Evolutionary conservation across 2,329 filamentous ascomycete species (phyloP), one percentile per base, ranked within the genome.

Genomic region (Fusarium staphyleae): DNA sequence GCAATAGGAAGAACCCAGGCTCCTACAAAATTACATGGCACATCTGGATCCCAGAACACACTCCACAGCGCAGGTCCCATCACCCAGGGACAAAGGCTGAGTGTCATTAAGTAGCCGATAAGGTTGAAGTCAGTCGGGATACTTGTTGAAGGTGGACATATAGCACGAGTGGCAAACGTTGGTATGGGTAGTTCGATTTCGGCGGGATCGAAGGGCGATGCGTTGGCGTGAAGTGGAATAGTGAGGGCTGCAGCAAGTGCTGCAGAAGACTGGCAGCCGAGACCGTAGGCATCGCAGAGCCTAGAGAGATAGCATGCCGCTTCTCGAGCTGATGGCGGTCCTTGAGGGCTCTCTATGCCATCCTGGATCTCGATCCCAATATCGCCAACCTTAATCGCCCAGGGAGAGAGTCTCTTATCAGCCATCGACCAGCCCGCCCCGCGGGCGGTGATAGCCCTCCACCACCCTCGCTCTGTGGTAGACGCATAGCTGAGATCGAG

Each of bases 161-260:
- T 24, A 16, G n/a, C 4, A 15, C 8, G 15, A 16, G 22, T 49
- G 4, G 46, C 19, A 29, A 49, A 49, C 13, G 37, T 19, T 14
- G 36, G 24, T 11, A 3, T 19, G 19, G 46, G 46, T 9, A 42
- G 9, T 29, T 49, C 37, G 7, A 49, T 42, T 12, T 28, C 15
- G n/a, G 46, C 3, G 2, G 46, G 15, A 18, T 49, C 13, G 5
- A 48, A 34, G n/a, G 4, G 12, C 10, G 50, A 24, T 8, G 13
- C 10, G 10, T 34, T 28, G 10, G 50, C 44, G n/a, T 53, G 33
- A 22, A 48, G 44, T 19, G 30, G 50, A 18, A 53, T 53, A 2
- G 50, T 43, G 5, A 53, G 29, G 24, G 50, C 39, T 29, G 50
- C 50, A 30, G 50, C 39, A 39, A 53, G 44, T 34, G 44, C 44